Evolutionary conservation across 2,329 filamentous ascomycete genomes (phyloP), one percentile per base, ranked within the genome.

Genomic region (Fusarium sp.): DNA sequence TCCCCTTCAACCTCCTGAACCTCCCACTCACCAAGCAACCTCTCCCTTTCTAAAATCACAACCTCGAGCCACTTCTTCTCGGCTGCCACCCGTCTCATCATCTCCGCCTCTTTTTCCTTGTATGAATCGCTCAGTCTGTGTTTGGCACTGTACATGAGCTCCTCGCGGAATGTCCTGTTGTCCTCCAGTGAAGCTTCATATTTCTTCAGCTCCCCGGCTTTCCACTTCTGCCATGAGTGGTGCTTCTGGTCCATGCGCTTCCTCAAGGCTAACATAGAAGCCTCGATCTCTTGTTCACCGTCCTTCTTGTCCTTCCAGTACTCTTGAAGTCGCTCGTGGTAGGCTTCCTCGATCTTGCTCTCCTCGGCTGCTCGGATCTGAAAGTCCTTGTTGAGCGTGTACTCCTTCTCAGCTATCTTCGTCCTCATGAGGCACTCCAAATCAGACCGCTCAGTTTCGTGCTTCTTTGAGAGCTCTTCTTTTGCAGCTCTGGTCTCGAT

Each of bases 11-110:
- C 74, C 76, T 86, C 84, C 2, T 79, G 75, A 13, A 69, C 58
- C 72, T 84, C 80, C 73, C 79, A 75, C 29, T 80, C 81, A 6
- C 64, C 75, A 50, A 88, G 74, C 68, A 86, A 72, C 36, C 74
- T 77, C 29, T 71, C 73, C 10, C 85, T 79, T 74, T 86, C 85
- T 6, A 79, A 73, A 5, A 81, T 67, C 4, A 86, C 81, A 42
- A 80, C 78, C 34, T 77, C 76, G 23, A 83, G 74, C 86, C 86
- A 88, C 61, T 75, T 78, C 61, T 78, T 74, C 77, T 87, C 84
- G 0, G 82, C 83, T 6, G 68, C 70, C 51, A 79, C 79, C 29
- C 77, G 78, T 55, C 69, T 76, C 38, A 67, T 64, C 23, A 80
- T 73, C 14, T 79, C 79, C 14, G 68, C 71, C 51, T 76, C 74